Evolutionary conservation across 2,329 filamentous ascomycete species (phyloP), one percentile per base, ranked within the genome.

Genomic region (Thielaviopsis punctulata): DNA sequence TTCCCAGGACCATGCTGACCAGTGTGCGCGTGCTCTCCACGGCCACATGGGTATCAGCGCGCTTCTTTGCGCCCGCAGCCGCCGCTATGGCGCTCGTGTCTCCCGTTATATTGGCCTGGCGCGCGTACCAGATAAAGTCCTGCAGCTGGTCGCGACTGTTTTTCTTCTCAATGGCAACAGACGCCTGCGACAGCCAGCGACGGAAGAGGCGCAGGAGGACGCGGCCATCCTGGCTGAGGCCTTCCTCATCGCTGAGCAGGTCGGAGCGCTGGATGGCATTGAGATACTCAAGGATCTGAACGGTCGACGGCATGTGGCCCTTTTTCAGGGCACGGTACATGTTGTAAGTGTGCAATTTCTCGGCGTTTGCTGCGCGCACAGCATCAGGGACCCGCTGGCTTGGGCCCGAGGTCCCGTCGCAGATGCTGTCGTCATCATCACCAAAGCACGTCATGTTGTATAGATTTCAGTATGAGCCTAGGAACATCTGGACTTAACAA

Each of bases 261-360:
- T 90, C 84, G 30, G 85, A 80, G 3, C 85, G 79, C 8, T 95
- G 72, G 1, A 95, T 68, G 2, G 82, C 86, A 58, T 86, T 80
- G 2, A 96, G 70, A 58, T 93, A 88, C 63, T 82, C 71, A 60
- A 92, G 83, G 58, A 76, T 63, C 64, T 96, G 90, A 59, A 92
- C 82, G 10, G 85, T 95, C 5, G 86, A 92, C 46, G 90, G 90
- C 84, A 96, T 89, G 66, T 81, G 95, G 5, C 90, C 90, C 61
- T 86, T 78, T 1, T 77, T 77, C 9, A 95, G 65, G 52, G 90
- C 90, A 51, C 85, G 77, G 24, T 88, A 64, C 83, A 95, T 94
- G 71, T 95, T 87, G 63, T 95, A 95, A 23, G 82, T 82, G 67
- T 95, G 90, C 56, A 96, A 76, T 72, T 95, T 95, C 65, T 90